These are phyloP conservation scores for Selaginella tamariscina DNA, from an alignment of 75 land plant genomes.

Conservation along the genomic window DNA sequence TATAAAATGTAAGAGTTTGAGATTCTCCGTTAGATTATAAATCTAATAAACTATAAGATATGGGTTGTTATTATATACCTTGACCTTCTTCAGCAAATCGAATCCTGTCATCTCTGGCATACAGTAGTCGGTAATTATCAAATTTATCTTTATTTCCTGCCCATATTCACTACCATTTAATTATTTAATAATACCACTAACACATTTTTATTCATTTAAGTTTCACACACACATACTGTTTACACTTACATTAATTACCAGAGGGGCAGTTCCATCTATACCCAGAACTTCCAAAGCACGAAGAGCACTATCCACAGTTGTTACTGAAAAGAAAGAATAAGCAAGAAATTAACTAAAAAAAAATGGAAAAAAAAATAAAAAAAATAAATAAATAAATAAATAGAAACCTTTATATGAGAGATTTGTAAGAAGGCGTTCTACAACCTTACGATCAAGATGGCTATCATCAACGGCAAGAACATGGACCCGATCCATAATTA, in stretches of 20 bases:
- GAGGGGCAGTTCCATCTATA: slow-evolving; percentile 12
- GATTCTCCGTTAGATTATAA: too few species aligned
- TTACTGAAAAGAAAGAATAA: slow-evolving; percentile 33
- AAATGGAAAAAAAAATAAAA: neutral
- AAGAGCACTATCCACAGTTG: slow-evolving; percentile 62
- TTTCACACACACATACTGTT: too few species aligned
- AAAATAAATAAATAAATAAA: too few species aligned
- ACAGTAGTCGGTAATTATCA: slow-evolving; percentile 79
- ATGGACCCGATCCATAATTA: neutral
- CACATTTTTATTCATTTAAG: neutral
- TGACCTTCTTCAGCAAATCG: slow-evolving; percentile 67
- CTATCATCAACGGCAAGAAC: slow-evolving; percentile 21
- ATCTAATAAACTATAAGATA: too few species aligned
- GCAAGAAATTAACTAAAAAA: neutral
- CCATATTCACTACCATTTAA: neutral
- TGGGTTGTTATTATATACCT: too few species aligned
- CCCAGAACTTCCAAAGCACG: slow-evolving; percentile 66
- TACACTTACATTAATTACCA: neutral
- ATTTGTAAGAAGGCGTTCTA: slow-evolving; percentile 16
- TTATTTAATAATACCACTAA: neutral
- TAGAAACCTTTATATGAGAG: neutral
- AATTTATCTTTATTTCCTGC: slow-evolving; percentile 33
- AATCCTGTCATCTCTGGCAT: slow-evolving; percentile 94
- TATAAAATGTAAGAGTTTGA: neutral
- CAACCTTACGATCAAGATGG: slow-evolving; percentile 18